Base-by-base conservation (phyloP, 2,329 filamentous ascomycete genomes). In the Fusarium pseudocircinatum region DNA sequence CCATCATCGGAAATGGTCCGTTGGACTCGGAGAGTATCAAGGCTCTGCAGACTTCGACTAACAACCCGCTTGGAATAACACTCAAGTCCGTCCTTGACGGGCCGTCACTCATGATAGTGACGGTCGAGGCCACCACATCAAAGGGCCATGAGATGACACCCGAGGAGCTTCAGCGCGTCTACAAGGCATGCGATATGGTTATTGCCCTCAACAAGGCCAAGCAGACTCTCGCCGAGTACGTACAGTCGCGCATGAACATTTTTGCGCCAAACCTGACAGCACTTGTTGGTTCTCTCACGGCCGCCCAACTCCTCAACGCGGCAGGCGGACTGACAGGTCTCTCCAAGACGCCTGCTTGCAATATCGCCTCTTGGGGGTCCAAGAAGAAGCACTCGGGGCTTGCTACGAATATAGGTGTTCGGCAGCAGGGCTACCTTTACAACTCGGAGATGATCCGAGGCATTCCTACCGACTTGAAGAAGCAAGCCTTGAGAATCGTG, bases 271-370 rank as follows among this genome's bases (percentile, higher is more conserved):
- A 99, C 78, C 84, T 98, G 60, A 97, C 96, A 1, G 92, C 91
- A 3, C 89, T 99, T 24, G 93, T 99, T 65, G 96, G 96, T 24
- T 96, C 96, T 1, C 87, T 97, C 24, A 98, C 96, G 6, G 96
- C 96, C 13, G 96, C 96, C 8, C 96, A 98, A 83, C 89, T 99
- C n/a, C 92, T 99, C 78, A 98, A 98, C 82, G 94, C 94, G 67
- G 93, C 95, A 0, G 96, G 96, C 70, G 96, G 96, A 14, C 85
- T 99, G 37, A 93, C 92, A 3, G 94, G 94, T 40, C 88, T 99
- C 16, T 95, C 94, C 44, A 97, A 97, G 81, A 96, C 95, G 6
- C 96, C 96, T 0, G 91, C 96, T 5, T 98, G 96, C 84, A 99
- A 99, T 78, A 88, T 99, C 46, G 90, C 95, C 0, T 94, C 95